Percentiles rank a stretch among this genome's conserved stretches.
These are phyloP conservation scores for Phyllosticta capitalensis DNA, from an alignment of 2,329 filamentous ascomycete species.

Conservation along the genomic window DNA sequence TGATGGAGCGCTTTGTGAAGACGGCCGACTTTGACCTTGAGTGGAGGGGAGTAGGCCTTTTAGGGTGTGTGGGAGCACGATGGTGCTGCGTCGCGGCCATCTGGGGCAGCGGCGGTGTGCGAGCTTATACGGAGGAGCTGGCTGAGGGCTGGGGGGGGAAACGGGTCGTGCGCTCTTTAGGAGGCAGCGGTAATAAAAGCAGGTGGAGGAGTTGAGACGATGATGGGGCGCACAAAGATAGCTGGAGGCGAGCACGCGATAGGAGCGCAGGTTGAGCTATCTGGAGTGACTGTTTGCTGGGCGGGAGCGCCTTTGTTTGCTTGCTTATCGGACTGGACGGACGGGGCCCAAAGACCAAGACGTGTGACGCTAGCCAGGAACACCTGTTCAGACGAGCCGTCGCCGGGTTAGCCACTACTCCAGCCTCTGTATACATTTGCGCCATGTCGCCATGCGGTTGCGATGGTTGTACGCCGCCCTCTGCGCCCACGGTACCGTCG, in stretches of 20 bases:
- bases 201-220: background rate
- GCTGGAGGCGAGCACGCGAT: slow-evolving; percentile 2
- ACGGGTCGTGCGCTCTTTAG: background rate
- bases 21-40: slow-evolving; percentile 24
- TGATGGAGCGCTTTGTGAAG: slow-evolving; percentile 24
- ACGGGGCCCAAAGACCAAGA: no score
- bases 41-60: slow-evolving; percentile 25
- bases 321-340: slow-evolving; percentile 9
- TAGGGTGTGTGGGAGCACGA: slow-evolving; percentile 17
- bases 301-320: background rate
- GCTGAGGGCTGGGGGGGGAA: slow-evolving; percentile 1
- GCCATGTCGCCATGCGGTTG: background rate
- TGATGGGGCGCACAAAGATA: background rate
- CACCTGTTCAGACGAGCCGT: background rate
- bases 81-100: slow-evolving; percentile 23
- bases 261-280: background rate
- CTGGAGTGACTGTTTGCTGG: slow-evolving; percentile 5
- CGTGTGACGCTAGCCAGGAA: slow-evolving; percentile 5
- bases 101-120: slow-evolving; percentile 14
- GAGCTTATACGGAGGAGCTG: slow-evolving; percentile 9
- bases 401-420: background rate
- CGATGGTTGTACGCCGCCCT: background rate
- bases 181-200: background rate
- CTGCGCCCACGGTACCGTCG: background rate
- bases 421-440: background rate